Evolutionary conservation across 306 rosid species (phyloP).

Genomic region (Castanea crenata): DNA sequence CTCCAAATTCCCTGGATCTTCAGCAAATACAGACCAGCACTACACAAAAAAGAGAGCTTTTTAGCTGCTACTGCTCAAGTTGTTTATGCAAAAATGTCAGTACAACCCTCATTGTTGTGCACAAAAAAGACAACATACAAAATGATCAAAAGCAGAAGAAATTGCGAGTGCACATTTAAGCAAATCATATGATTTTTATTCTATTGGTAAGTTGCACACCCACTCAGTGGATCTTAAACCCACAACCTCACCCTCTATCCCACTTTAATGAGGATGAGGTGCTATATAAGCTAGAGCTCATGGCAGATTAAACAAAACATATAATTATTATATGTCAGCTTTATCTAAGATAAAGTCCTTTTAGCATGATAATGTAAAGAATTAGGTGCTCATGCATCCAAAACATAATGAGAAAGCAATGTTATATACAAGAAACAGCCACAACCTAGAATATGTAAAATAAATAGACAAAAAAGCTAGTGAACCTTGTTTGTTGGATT

Average conservation of each 20-base stretch:
- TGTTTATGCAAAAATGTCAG: neutral
- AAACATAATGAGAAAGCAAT: neutral
- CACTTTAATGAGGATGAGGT: neutral
- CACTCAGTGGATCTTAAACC: neutral
- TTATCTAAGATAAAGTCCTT: neutral
- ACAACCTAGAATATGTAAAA: neutral
- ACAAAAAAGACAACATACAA: neutral
- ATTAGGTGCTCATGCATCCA: neutral
- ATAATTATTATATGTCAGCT: neutral
- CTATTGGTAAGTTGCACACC: neutral
- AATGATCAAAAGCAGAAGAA: neutral
- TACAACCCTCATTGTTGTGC: neutral
- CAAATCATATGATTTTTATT: neutral
- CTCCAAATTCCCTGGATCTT: too few species aligned
- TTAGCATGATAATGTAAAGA: neutral
- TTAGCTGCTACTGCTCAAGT: too few species aligned
- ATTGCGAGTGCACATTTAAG: constrained; percentile 2
- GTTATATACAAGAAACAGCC: neutral
- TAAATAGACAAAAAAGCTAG: neutral
- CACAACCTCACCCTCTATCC: neutral
- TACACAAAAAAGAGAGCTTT: too few species aligned
- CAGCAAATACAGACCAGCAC: too few species aligned
- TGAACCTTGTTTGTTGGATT: constrained; percentile 60
- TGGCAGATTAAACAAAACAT: neutral
- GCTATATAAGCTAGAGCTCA: neutral